Evolutionary conservation across 129 eudicot genomes (phyloP).

Genomic region (Escallonia rubra): DNA sequence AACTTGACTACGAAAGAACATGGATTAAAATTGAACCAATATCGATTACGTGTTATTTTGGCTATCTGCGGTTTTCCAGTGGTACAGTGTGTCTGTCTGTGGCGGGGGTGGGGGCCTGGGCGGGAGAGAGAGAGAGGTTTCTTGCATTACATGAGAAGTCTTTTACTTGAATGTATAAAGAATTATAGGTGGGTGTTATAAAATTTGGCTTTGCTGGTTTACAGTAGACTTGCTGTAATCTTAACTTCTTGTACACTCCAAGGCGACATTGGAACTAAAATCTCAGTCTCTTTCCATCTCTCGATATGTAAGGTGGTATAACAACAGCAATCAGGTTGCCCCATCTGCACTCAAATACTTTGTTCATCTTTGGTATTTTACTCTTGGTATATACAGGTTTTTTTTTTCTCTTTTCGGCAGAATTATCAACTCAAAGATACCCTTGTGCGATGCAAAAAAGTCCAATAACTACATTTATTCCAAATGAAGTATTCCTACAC

Average conservation of each 20-base stretch:
- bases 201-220: background rate
- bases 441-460: slow-evolving; percentile 4
- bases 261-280: slow-evolving; percentile 42
- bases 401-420: background rate
- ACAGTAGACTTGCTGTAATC: background rate
- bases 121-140: background rate
- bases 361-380: slow-evolving; percentile 7
- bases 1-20: background rate
- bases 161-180: slow-evolving; percentile 2
- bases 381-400: slow-evolving; percentile 2
- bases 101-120: background rate
- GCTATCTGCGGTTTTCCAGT: too few species aligned
- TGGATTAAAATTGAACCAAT: background rate
- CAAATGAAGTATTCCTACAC: slow-evolving; percentile 13
- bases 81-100: too few species aligned
- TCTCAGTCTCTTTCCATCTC: background rate
- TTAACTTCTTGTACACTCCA: slow-evolving; percentile 44
- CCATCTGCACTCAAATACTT: slow-evolving; percentile 51
- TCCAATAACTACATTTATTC: slow-evolving; percentile 15
- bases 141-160: slow-evolving; percentile 25
- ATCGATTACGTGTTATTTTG: background rate
- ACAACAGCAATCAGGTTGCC: slow-evolving; percentile 32
- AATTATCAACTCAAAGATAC: slow-evolving; percentile 5
- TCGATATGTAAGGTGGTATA: slow-evolving; percentile 10
- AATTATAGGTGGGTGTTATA: slow-evolving; percentile 9